These are phyloP conservation scores for Spathaspora sp. DNA, from an alignment of 805 yeast species.

Conservation along the genomic window DNA sequence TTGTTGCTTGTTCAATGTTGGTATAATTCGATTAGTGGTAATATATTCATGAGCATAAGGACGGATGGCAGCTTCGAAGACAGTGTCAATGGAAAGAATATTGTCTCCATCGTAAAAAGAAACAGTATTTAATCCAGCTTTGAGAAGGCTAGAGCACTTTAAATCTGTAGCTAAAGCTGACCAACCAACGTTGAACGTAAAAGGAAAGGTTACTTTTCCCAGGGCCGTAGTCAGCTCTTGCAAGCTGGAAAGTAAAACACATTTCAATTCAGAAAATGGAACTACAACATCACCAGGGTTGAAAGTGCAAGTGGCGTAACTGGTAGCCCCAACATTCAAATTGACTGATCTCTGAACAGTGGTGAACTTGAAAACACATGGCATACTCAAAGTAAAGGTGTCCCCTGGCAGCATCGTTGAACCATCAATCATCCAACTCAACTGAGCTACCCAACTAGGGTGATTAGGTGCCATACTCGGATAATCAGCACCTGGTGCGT, in stretches of 20 bases:
- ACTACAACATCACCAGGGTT: slow-evolving; percentile 14
- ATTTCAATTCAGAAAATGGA: slow-evolving; percentile 10
- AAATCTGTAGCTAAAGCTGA: slow-evolving; percentile 10
- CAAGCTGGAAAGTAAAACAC: slow-evolving; percentile 10
- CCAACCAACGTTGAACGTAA: slow-evolving; percentile 14
- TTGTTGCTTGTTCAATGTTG: slow-evolving; percentile 8
- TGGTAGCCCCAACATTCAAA: slow-evolving; percentile 10
- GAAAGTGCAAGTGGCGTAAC: slow-evolving; percentile 21
- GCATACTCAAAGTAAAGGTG: slow-evolving; percentile 21
- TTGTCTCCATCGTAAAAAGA: slow-evolving; percentile 8
- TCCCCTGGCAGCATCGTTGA: slow-evolving; percentile 18
- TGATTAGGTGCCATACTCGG: neutral
- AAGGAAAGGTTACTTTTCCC: slow-evolving; percentile 13
- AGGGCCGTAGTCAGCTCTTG: slow-evolving; percentile 2
- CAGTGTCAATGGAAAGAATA: neutral
- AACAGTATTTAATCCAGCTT: slow-evolving; percentile 13
- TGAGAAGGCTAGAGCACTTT: slow-evolving; percentile 9
- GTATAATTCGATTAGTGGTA: slow-evolving; percentile 7
- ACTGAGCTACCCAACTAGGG: slow-evolving; percentile 15
- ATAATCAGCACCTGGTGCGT: slow-evolving; percentile 7
- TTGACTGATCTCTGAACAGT: slow-evolving; percentile 9
- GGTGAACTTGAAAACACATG: slow-evolving; percentile 24
- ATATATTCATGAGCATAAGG: neutral
- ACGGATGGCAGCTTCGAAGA: neutral
- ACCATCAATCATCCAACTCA: slow-evolving; percentile 19